Base-by-base conservation (phyloP, 495 filamentous ascomycete genomes). In the Neurospora sp. region DNA sequence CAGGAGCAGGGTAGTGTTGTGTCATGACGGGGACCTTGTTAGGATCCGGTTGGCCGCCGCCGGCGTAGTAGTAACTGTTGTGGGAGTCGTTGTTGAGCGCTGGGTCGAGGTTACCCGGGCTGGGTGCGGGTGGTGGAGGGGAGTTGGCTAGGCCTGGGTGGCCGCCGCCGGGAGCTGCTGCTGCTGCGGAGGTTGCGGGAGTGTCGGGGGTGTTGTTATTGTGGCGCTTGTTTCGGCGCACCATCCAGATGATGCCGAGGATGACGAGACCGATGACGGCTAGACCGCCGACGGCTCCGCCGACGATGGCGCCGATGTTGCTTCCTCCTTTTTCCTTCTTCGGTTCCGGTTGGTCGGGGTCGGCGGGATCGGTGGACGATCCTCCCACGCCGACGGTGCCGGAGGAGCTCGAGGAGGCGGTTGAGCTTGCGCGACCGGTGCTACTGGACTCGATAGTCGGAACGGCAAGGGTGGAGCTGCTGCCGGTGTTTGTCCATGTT, bases 251-350 rank as follows among this genome's bases (percentile, higher is more conserved):
- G 48, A 81, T 74, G 40, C 74, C 83, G 11, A 85, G 70, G 8
- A 76, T 80, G 71, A 82, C 76, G n/a, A 86, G 75, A 8, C 78
- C 80, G n/a, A 85, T 73, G 27, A 77, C 81, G 11, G 74, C 85
- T 39, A 86, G 77, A 27, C 84, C 86, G 40, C 86, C 86, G 8
- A 87, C 80, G 35, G 83, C 82, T 44, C 86, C 86, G 14, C 86
- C 86, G 10, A 82, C 83, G 53, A 88, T 85, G 68, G 84, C 80
- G 18, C 82, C 83, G 27, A 82, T 71, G 35, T 78, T 79, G 1
- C 77, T 79, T n/a, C 77, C 76, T 4, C 80, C 81, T 0, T 59
- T 39, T 4, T 48, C 72, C 27, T 39, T 69, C 70, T 71, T 73
- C 39, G 69, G 71, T 4, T 31, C 48, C 3, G 73, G 5, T 22